Base-by-base conservation (phyloP, 192 early-diverging fungal genomes). In the Fimicolochytrium jonesii region DNA sequence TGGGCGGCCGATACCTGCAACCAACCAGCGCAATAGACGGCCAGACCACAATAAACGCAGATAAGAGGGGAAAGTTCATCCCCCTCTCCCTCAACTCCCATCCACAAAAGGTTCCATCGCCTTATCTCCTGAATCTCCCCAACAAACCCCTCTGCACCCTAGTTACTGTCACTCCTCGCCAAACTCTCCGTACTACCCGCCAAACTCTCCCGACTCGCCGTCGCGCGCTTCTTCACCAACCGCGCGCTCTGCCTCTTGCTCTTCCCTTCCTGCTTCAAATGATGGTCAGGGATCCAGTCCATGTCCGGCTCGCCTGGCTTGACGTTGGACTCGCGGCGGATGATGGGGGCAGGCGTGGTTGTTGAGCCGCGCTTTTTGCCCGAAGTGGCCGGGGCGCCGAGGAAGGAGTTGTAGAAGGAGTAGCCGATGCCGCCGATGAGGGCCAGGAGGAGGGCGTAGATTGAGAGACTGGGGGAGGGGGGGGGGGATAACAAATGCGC, bases 281-380 rank as follows among this genome's bases (percentile, higher is more conserved):
- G 43, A 36, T 73, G 64, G 25, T 78, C 74, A 15, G 81, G 81
- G 39, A 83, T 81, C 81, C 81, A 83, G 30, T 71, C 74, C 56
- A 79, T 61, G 63, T 80, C 77, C 22, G 70, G 69, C 36, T 72
- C 34, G 52, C 66, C 65, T 64, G 36, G 68, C 50, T 34, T 44
- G 37, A 39, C 51, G 47, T 26, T 42, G 47, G 43, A 49, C 20
- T 49, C 28, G n/a, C n/a, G n/a, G n/a, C n/a, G n/a, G 3, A 25
- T 20, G 30, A 55, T 39, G 31, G 43, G 44, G 26, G 58, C 58
- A 35, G 28, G 30, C 10, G 60, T 29, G 22, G 30, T 15, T 6
- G 48, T 26, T 6, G 20, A 3, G 25, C 48, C 48, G 2, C 33
- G 3, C 53, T 55, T 55, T 15, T 33, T 35, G 11, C 13, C n/a